Evolutionary conservation across 1,139 yeast genomes (phyloP).

Genomic region (Magnusiomyces tetraspermus): DNA sequence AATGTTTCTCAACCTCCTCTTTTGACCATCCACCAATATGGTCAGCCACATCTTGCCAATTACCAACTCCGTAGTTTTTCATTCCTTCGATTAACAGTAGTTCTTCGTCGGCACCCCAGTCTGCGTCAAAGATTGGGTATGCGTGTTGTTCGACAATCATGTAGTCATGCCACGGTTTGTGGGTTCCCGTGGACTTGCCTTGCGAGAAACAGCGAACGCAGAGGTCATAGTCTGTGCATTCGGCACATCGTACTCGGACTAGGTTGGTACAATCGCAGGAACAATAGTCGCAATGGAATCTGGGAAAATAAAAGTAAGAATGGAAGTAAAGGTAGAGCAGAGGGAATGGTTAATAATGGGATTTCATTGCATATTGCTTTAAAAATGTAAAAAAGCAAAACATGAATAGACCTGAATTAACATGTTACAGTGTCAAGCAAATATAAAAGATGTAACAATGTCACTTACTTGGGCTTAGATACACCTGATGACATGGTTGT

Average conservation of each 20-base stretch:
- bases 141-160: slow-evolving; percentile 88
- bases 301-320: slow-evolving; percentile 9
- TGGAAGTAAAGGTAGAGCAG: too few relatives aligned
- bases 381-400: neutral
- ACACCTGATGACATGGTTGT: too few relatives aligned
- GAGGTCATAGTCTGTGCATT: slow-evolving; percentile 83
- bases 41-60: slow-evolving; percentile 95
- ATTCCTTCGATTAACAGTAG: slow-evolving; percentile 74
- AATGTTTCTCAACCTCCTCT: slow-evolving; percentile 85
- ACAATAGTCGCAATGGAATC: slow-evolving; percentile 87
- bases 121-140: slow-evolving; percentile 79
- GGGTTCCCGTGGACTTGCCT: slow-evolving; percentile 73
- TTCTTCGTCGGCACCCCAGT: slow-evolving; percentile 99
- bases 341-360: too few relatives aligned
- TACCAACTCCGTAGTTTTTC: slow-evolving; percentile 72
- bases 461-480: too few relatives aligned
- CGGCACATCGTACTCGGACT: slow-evolving; percentile 84
- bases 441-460: too few relatives aligned
- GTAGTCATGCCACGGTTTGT: slow-evolving; percentile 91
- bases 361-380: too few relatives aligned
- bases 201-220: slow-evolving; percentile 94
- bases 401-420: neutral
- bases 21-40: slow-evolving; percentile 87
- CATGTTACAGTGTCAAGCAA: too few relatives aligned
- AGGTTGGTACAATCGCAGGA: slow-evolving; percentile 89